Evolutionary conservation across 139 green algal genomes (phyloP).

Genomic region (Pycnococcus provasolii): DNA sequence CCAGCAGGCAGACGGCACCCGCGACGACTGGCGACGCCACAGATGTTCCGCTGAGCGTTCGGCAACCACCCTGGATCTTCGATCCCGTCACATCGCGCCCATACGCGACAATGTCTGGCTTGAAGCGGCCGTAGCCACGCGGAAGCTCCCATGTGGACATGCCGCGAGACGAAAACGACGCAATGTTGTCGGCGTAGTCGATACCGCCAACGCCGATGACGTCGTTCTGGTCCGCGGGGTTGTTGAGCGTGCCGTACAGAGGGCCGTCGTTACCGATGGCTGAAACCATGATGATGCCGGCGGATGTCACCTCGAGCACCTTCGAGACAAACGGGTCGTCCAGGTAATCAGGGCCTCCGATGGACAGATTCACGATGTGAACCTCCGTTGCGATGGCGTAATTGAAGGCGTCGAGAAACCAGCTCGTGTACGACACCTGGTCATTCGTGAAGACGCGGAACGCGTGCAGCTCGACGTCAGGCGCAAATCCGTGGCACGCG

Average conservation of each 20-base stretch:
- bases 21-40: conserved; percentile 94
- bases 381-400: conserved; percentile 81
- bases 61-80: conserved; percentile 51
- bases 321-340: conserved; percentile 98
- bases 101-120: conserved; percentile 94
- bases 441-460: conserved; percentile 91
- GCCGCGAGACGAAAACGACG: conserved; percentile 79
- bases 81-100: conserved; percentile 81
- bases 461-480: conserved; percentile 83
- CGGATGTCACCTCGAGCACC: conserved; percentile 76
- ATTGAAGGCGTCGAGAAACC: conserved; percentile 99
- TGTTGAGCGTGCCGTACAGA: conserved; percentile 96
- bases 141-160: conserved; percentile 97
- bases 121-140: conserved; percentile 58
- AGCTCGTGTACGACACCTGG: conserved; percentile 95
- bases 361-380: conserved; percentile 93
- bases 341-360: conserved; percentile 93
- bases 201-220: conserved; percentile 96
- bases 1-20: conserved; percentile 79
- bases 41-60: conserved; percentile 57
- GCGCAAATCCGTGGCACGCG: conserved; percentile 78
- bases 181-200: conserved; percentile 72
- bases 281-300: conserved; percentile 80
- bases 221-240: conserved; percentile 92
- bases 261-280: conserved; percentile 81